These are phyloP conservation scores for Fusarium hainanense DNA, from an alignment of 2,329 filamentous ascomycete genomes.

Conservation along the genomic window DNA sequence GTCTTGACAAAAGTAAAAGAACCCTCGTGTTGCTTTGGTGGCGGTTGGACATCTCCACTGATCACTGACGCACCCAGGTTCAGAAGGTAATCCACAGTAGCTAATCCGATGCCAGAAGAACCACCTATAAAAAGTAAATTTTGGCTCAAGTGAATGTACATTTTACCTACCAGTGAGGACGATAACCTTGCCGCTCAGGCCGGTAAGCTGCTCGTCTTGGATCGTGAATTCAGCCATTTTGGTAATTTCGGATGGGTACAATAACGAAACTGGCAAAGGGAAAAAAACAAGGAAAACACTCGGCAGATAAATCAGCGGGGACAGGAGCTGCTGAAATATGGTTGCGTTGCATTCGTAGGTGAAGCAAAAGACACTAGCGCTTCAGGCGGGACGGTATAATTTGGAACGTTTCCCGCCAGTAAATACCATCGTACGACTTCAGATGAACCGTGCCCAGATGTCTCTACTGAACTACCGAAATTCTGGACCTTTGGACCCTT, in stretches of 20 bases:
- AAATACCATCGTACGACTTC: neutral
- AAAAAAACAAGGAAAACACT: neutral
- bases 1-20: slow-evolving; percentile 54
- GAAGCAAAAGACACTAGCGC: neutral
- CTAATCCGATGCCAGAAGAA: slow-evolving; percentile 70
- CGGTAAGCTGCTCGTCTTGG: neutral
- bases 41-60: slow-evolving; percentile 62
- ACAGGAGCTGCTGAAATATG: neutral
- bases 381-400: neutral
- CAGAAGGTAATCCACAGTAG: slow-evolving; percentile 64
- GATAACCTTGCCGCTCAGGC: slow-evolving; percentile 57
- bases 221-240: neutral
- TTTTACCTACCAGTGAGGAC: slow-evolving; percentile 57
- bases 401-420: neutral
- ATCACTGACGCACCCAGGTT: slow-evolving; percentile 65
- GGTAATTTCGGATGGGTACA: neutral
- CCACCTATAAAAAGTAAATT: slow-evolving; percentile 53
- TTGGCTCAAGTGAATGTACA: neutral
- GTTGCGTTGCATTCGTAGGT: neutral
- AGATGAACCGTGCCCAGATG: neutral
- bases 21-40: slow-evolving; percentile 42
- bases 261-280: neutral
- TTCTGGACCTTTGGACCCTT: neutral
- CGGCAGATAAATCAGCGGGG: neutral
- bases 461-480: neutral